Evolutionary conservation across 768 basidiomycete species (phyloP).

Genomic region (Calocera cornea): DNA sequence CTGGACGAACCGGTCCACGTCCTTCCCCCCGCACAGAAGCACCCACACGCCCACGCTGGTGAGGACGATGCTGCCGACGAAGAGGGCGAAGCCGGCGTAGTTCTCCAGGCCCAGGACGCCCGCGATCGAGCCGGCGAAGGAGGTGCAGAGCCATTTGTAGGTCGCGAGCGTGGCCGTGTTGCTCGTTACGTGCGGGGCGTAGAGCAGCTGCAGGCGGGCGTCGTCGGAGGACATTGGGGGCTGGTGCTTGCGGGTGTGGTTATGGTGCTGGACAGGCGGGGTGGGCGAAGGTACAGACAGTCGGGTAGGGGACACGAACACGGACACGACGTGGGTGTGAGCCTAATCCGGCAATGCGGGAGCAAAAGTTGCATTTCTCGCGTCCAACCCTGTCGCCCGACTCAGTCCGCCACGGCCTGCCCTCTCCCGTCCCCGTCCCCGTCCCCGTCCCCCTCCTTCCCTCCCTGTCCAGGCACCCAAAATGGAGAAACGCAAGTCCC

Average conservation of each 20-base stretch:
- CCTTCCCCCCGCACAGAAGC: conserved; percentile 51
- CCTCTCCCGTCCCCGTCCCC: not conserved
- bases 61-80: conserved; percentile 50
- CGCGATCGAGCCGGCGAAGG: conserved; percentile 75
- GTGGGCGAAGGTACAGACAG: not conserved
- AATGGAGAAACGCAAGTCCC: not conserved
- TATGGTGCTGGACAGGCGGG: not conserved
- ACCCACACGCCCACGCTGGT: conserved; percentile 51
- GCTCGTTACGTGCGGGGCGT: conserved; percentile 48
- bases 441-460: not conserved
- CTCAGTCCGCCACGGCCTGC: not conserved
- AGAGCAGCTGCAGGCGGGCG: conserved; percentile 26
- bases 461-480: not conserved
- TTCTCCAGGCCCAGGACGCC: conserved; percentile 85
- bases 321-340: not conserved
- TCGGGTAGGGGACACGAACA: too few relatives aligned
- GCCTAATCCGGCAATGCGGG: not conserved
- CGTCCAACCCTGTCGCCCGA: not conserved
- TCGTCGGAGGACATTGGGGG: not conserved
- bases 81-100: conserved; percentile 66
- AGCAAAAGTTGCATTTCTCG: not conserved
- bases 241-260: not conserved
- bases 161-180: conserved; percentile 42
- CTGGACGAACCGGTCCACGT: conserved; percentile 32
- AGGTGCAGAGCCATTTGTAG: conserved; percentile 68